A percentile compares a stretch with the other conserved stretches of the same genome.
Evolutionary conservation across 2,329 filamentous ascomycete species (phyloP).

Genomic region (Lachnellula hyalina): DNA sequence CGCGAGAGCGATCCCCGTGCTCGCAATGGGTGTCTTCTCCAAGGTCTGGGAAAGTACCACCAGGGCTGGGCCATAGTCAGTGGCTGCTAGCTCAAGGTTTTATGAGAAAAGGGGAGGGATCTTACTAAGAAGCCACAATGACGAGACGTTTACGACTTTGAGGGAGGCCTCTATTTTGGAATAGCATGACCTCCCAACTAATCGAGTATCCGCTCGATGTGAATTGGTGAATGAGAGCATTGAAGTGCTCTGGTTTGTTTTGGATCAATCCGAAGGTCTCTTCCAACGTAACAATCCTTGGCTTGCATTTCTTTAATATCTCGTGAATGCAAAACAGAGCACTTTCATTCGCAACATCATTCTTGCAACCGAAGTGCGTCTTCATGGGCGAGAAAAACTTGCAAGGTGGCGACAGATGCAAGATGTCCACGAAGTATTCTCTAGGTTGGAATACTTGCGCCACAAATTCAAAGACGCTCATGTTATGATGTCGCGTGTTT

Average conservation of each 20-base stretch:
- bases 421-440: slow-evolving; percentile 44
- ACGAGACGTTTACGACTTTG: background rate
- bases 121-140: background rate
- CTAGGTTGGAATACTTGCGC: background rate
- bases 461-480: background rate
- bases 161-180: slow-evolving; percentile 20
- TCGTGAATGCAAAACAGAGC: slow-evolving; percentile 48
- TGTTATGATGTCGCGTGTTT: background rate
- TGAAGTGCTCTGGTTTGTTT: slow-evolving; percentile 51
- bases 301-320: slow-evolving; percentile 53
- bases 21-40: no score
- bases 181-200: slow-evolving; percentile 57
- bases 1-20: background rate
- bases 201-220: slow-evolving; percentile 63
- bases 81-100: no score
- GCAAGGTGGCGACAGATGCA: slow-evolving; percentile 74
- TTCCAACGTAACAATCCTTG: slow-evolving; percentile 70
- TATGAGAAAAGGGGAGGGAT: no score
- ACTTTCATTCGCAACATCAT: slow-evolving; percentile 64
- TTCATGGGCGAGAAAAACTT: slow-evolving; percentile 71
- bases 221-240: slow-evolving; percentile 57
- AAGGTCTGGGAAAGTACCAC: no score
- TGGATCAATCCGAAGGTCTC: slow-evolving; percentile 67
- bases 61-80: no score
- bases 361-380: slow-evolving; percentile 45